Percentiles rank a stretch among this genome's conserved stretches.
Evolutionary conservation across 2,329 filamentous ascomycete genomes (phyloP).

Genomic region (Colletotrichum eleusines): DNA sequence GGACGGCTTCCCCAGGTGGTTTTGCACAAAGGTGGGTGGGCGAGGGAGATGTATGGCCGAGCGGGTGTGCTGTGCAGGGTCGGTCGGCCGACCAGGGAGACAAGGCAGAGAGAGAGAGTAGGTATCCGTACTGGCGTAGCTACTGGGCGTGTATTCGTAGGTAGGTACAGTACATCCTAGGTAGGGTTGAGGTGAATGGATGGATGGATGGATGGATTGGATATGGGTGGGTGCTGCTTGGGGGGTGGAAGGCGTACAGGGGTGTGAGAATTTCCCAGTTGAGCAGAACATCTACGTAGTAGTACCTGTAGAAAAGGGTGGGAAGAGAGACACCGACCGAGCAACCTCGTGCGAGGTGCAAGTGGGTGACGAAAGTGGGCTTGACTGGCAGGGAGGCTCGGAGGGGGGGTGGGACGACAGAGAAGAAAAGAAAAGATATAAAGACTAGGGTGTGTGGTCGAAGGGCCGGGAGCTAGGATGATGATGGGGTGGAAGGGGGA

Average conservation of each 20-base stretch:
- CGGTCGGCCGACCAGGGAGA: constrained; percentile 7
- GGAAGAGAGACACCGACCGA: constrained; percentile 30
- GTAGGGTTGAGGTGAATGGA: no score
- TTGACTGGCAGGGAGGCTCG: not conserved
- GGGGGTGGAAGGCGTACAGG: not conserved
- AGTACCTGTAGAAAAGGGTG: not conserved
- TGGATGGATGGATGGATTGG: constrained; percentile 9
- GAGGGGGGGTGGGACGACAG: not conserved
- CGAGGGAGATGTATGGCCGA: constrained; percentile 36
- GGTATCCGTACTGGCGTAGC: not conserved
- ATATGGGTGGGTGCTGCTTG: not conserved
- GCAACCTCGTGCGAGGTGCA: constrained; percentile 17
- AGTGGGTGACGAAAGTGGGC: constrained; percentile 4
- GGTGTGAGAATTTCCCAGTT: not conserved
- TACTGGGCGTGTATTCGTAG: no score
- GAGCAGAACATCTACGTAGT: constrained; percentile 4
- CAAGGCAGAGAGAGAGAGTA: not conserved
- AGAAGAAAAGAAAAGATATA: not conserved
- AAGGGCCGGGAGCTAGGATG: constrained; percentile 35
- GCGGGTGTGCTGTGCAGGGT: constrained; percentile 6
- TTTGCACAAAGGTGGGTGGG: constrained; percentile 33
- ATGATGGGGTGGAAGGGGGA: not conserved
- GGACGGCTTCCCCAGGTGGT: constrained; percentile 22
- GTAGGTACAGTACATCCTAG: no score
- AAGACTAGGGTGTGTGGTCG: constrained; percentile 9